Evolutionary conservation across 2,329 filamentous ascomycete genomes (phyloP), one percentile per base, ranked within the genome.

Genomic region (Lachnellula cervina): DNA sequence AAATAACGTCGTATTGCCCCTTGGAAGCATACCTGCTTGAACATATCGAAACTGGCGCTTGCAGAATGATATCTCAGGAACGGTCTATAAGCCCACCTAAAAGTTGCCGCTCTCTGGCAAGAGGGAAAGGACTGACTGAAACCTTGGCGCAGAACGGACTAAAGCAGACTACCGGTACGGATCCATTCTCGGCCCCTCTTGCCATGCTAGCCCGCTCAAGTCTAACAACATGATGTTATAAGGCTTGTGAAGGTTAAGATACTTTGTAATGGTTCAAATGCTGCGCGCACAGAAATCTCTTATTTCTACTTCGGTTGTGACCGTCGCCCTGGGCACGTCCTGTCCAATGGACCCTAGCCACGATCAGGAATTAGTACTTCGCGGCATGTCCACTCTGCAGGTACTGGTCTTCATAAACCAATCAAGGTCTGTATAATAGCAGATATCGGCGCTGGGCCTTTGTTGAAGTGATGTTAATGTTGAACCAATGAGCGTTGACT

Each of bases 321-420:
- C 28, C 43, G 49, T 51, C 55, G 38, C 46, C 50, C 49, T 37
- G 21, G 47, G 14, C 32, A 28, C 46, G 37, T 47, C 49, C 28
- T 49, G 34, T 32, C 59, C 59, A 61, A 59, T 59, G 17, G 40
- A 42, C 34, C 42, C 42, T 43, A 56, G 55, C 57, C 59, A 61
- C 54, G 59, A 57, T 35, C 43, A 56, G 38, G 44, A 51, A 50
- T 47, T 23, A 45, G 32, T 32, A 32, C 28, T 32, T 32, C 9
- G 28, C n/a, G n/a, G 38, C 21, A 44, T n/a, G 44, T 23, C 23
- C 23, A 13, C 44, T 46, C 44, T 46, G 44, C 44, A 46, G 44
- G 44, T 46, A 46, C 44, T 32, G 23, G 1, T 13, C n/a, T 25
- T 5, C n/a, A 25, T 21, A 44, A 4, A 44, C 28, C 28, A 32